Evolutionary conservation across 2,329 filamentous ascomycete species (phyloP), one percentile per base, ranked within the genome.

Genomic region (Stachybotrys echinatus): DNA sequence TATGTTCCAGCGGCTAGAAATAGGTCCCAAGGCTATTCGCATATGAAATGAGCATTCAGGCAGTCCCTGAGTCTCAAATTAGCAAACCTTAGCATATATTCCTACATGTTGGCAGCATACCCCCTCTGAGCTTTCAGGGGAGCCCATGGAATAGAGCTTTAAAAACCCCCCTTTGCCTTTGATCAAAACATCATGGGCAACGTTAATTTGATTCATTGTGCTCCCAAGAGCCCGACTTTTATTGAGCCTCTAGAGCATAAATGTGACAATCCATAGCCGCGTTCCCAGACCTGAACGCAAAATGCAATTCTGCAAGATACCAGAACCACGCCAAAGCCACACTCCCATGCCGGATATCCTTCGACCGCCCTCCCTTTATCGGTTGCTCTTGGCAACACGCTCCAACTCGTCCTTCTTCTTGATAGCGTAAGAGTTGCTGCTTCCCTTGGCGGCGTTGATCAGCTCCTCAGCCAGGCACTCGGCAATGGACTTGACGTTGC

Each of bases 331-430:
- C 69, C 68, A 66, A 68, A 68, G 65, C 67, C 66, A 61, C 62
- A 68, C 63, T 60, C 61, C 43, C 43, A 45, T 27, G 23, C 64
- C 61, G 63, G 61, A 62, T 65, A 62, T 59, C 61, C 68, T 67
- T 57, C 57, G 54, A 51, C 53, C 55, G 48, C 59, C 48, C 57
- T 58, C 62, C 70, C 64, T 92, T 92, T 97, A 99, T 88, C 94
- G 89, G 88, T 99, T 99, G 85, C 85, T 90, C 90, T 99, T 99
- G 80, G 94, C 94, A 69, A 99, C 94, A 94, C 94, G 94, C 88
- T 99, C 94, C 81, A 99, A 80, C 88, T 99, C 95, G 78, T 99
- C 94, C 92, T 99, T 99, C 91, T 99, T 99, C 91, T 99, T 99
- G 87, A 99, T 99, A 71, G 95, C 94, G 77, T 97, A 99, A 65